A percentile compares a stretch with the other conserved stretches of the same genome.
phyloP scores from a whole-genome alignment of 1,284 basidiomycete species.

The Meira miltonrushii region DNA sequence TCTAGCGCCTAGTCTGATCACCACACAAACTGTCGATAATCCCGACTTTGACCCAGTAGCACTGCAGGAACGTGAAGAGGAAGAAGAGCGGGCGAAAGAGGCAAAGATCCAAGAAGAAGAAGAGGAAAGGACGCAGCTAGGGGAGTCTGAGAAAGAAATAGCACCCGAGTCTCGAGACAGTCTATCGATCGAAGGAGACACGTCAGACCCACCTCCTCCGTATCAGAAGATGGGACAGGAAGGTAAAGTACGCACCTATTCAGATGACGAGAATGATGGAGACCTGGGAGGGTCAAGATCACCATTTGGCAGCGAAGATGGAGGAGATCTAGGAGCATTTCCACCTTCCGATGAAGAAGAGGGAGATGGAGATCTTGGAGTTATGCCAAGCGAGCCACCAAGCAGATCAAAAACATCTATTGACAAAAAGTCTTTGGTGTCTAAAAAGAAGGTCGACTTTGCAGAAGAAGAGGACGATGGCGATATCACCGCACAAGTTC shows the following conservation, averaged over 20 bases:
- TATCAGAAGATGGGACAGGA: too few relatives aligned
- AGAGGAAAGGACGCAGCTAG: background rate
- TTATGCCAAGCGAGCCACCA: background rate
- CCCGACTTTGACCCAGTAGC: constrained; percentile 45
- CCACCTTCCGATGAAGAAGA: constrained; percentile 3
- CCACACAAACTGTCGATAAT: constrained; percentile 47
- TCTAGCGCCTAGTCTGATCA: constrained; percentile 45
- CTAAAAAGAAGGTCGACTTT: background rate
- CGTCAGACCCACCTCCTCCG: too few relatives aligned
- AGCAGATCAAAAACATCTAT: background rate
- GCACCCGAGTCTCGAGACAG: background rate
- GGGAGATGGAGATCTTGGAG: constrained; percentile 18
- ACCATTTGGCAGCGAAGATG: constrained; percentile 9
- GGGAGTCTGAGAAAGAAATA: constrained; percentile 4
- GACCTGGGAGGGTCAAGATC: constrained; percentile 17
- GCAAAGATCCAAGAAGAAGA: constrained; percentile 15
- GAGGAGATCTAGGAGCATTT: constrained; percentile 20
- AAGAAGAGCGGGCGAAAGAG: constrained; percentile 13
- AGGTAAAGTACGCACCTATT: too few relatives aligned
- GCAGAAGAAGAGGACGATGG: background rate
- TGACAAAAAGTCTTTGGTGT: background rate
- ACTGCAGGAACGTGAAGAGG: constrained; percentile 14
- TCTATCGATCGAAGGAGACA: too few relatives aligned
- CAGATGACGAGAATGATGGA: constrained; percentile 16
- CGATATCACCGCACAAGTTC: background rate